Evolutionary conservation across 345 rosid genomes (phyloP).

Genomic region (Mallotus nudiflorus): DNA sequence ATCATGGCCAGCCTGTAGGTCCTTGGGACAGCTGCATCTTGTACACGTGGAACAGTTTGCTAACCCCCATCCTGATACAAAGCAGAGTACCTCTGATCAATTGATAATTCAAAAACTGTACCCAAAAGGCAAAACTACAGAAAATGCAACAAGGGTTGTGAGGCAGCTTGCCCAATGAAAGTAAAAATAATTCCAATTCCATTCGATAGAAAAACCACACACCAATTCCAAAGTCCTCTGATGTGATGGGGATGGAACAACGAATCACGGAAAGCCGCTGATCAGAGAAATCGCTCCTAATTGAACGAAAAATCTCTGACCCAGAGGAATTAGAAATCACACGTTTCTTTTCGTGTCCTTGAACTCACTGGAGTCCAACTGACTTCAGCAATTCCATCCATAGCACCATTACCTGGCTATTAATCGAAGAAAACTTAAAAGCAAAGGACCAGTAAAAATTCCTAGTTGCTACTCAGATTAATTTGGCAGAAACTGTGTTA

Average conservation of each 20-base stretch:
- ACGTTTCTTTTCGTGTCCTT: conserved; percentile 32
- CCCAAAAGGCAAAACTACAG: conserved; percentile 4
- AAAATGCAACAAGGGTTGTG: not conserved
- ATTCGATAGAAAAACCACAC: too few species aligned
- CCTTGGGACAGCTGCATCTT: conserved; percentile 17
- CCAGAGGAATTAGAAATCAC: conserved; percentile 31
- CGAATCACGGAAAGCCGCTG: conserved; percentile 31
- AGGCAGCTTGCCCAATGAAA: conserved; percentile 10
- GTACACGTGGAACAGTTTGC: not conserved
- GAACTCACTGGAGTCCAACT: conserved; percentile 23
- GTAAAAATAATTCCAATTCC: conserved; percentile 34
- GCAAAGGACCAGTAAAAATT: not conserved
- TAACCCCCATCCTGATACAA: conserved; percentile 39
- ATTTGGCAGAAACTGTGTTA: too few species aligned
- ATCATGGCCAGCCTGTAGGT: conserved; percentile 9
- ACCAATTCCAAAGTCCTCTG: conserved; percentile 31
- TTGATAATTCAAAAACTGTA: not conserved
- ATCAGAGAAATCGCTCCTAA: conserved; percentile 42
- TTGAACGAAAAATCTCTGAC: conserved; percentile 39
- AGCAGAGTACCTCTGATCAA: not conserved
- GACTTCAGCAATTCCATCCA: conserved; percentile 22
- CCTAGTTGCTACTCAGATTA: not conserved
- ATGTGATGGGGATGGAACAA: conserved; percentile 42
- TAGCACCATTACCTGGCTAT: conserved; percentile 37
- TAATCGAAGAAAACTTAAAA: conserved; percentile 13